A percentile compares a stretch with the other conserved stretches of the same genome.
These are phyloP conservation scores for Sphaerobolus stellatus DNA, from an alignment of 1,284 basidiomycete species.

Conservation along the genomic window DNA sequence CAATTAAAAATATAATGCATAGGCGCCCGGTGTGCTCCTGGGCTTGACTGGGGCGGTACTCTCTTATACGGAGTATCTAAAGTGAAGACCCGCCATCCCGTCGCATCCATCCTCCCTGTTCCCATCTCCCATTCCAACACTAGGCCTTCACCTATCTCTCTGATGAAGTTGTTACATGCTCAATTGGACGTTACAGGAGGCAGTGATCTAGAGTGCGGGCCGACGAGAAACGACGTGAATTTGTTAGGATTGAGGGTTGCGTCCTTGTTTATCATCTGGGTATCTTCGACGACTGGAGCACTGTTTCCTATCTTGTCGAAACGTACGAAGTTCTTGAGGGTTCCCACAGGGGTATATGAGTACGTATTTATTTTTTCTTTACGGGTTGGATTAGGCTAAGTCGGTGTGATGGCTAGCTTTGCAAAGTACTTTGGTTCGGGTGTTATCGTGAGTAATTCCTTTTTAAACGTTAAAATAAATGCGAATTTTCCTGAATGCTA, in stretches of 20 bases:
- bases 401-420: conserved; percentile 52
- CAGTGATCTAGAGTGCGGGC: no score
- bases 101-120: neutral
- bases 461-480: no score
- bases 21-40: neutral
- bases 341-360: conserved; percentile 75
- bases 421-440: conserved; percentile 96
- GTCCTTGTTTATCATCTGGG: conserved; percentile 86
- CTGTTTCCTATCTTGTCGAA: conserved; percentile 81
- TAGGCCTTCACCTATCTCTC: neutral
- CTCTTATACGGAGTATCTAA: neutral
- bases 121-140: neutral
- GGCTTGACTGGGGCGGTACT: neutral
- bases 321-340: conserved; percentile 52
- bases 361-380: conserved; percentile 38
- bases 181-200: no score
- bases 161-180: no score
- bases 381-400: conserved; percentile 3
- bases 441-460: conserved; percentile 64
- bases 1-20: no score
- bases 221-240: neutral
- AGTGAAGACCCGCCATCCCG: neutral
- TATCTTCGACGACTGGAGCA: conserved; percentile 67
- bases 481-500: conserved; percentile 16
- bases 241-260: conserved; percentile 63